Percentiles rank a stretch among this genome's conserved stretches.
Evolutionary conservation across 2,329 filamentous ascomycete species (phyloP).

Genomic region (Pestalotiopsis sp.): DNA sequence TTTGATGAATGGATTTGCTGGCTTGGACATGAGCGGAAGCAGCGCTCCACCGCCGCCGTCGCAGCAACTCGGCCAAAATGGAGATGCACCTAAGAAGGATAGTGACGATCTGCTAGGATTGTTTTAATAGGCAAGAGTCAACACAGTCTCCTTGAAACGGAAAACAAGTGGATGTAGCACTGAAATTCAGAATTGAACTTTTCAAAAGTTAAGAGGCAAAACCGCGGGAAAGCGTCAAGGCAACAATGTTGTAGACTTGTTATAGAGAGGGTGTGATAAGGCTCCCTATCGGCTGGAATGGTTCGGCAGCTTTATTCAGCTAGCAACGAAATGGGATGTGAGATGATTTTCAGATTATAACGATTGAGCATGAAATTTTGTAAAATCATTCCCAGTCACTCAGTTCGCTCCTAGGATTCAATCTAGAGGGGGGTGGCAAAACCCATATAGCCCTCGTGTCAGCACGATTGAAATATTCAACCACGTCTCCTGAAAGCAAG

Average conservation of each 20-base stretch:
- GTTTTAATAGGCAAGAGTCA: constrained; percentile 38
- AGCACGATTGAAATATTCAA: no score
- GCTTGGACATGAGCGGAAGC: constrained; percentile 70
- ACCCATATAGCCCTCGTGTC: no score
- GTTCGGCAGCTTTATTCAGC: not conserved
- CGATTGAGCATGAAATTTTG: not conserved
- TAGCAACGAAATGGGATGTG: not conserved
- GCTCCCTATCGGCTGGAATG: not conserved
- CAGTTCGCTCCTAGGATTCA: no score
- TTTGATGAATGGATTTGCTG: constrained; percentile 85
- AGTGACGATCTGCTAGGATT: constrained; percentile 64
- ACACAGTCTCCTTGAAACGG: no score
- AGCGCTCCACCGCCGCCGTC: constrained; percentile 65
- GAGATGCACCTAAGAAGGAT: constrained; percentile 50
- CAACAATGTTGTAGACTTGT: not conserved
- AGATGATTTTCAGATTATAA: not conserved
- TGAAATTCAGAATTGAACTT: no score
- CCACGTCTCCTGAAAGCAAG: no score
- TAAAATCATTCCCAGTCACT: no score
- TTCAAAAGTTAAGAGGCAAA: not conserved
- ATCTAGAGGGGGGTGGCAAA: no score
- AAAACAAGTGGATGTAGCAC: no score
- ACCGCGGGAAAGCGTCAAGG: not conserved
- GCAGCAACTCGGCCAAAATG: constrained; percentile 51
- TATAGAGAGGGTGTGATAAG: not conserved